Conservation (phyloP, 192 early-diverging fungal species). For the Mortierella antarctica region DNA sequence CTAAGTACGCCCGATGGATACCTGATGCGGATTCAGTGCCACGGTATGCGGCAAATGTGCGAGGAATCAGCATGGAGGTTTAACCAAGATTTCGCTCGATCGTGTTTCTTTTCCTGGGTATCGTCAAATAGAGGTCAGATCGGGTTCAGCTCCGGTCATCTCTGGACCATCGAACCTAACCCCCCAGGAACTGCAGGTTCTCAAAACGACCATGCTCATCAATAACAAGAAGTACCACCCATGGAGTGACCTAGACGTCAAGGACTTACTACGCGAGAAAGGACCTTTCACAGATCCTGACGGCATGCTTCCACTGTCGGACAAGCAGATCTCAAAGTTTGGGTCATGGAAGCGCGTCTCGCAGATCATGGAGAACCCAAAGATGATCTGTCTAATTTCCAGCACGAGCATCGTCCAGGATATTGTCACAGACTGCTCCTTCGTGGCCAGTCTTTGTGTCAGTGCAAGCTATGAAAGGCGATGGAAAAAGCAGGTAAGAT, state of each 20-base stretch:
- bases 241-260: constrained; percentile 21
- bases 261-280: constrained; percentile 34
- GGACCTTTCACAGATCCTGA: constrained; percentile 75
- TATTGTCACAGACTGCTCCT: constrained; percentile 94
- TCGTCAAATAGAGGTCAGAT: constrained; percentile 40
- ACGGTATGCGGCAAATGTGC: too few species aligned
- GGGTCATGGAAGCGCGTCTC: constrained; percentile 85
- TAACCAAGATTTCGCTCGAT: neutral
- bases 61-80: too few species aligned
- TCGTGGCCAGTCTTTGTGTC: constrained; percentile 93
- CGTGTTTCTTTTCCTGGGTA: neutral
- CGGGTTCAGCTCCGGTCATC: constrained; percentile 33
- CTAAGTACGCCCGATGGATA: constrained; percentile 17
- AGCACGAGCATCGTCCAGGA: constrained; percentile 82
- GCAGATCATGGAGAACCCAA: constrained; percentile 74
- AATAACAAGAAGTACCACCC: constrained; percentile 45
- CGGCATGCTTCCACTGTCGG: constrained; percentile 76
- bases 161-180: constrained; percentile 32
- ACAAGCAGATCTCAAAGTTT: constrained; percentile 79
- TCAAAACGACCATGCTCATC: constrained; percentile 50
- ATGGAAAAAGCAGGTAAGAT: constrained; percentile 73
- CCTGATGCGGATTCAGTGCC: too few species aligned
- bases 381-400: constrained; percentile 76
- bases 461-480: constrained; percentile 81
- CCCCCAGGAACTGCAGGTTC: constrained; percentile 30